Conservation (phyloP, 2,329 filamentous ascomycete species). For the Cordyceps javanica region DNA sequence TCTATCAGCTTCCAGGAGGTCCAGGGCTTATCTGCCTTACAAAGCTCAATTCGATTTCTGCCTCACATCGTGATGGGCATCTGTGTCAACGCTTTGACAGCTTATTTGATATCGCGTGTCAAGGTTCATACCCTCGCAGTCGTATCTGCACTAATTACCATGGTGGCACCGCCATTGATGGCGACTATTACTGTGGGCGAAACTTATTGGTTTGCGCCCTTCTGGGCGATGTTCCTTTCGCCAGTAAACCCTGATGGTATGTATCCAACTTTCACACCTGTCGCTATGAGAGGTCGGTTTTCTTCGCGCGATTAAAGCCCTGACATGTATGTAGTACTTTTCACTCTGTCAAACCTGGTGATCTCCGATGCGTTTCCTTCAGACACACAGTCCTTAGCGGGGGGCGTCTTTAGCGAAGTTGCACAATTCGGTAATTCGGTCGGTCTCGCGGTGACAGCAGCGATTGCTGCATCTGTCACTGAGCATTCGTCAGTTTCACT, state of each 20-base stretch:
- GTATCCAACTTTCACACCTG: not conserved
- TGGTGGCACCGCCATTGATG: constrained; percentile 47
- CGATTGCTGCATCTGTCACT: constrained; percentile 40
- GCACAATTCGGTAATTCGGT: constrained; percentile 51
- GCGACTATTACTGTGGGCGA: constrained; percentile 40
- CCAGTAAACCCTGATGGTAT: constrained; percentile 38
- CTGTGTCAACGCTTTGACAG: constrained; percentile 35
- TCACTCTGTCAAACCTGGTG: constrained; percentile 48
- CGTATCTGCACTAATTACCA: constrained; percentile 36
- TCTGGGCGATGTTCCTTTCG: constrained; percentile 38
- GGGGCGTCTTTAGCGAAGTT: constrained; percentile 54
- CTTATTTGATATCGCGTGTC: constrained; percentile 33
- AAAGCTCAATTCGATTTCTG: constrained; percentile 42
- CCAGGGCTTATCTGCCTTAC: constrained; percentile 36
- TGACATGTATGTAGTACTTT: constrained; percentile 34
- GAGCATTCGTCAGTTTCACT: constrained; percentile 26
- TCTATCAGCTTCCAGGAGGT: constrained; percentile 40
- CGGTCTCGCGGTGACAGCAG: constrained; percentile 44
- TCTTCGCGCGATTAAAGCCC: not conserved
- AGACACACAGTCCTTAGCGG: constrained; percentile 50
- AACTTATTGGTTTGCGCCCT: constrained; percentile 44
- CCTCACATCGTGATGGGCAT: constrained; percentile 40
- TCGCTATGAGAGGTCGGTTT: not conserved
- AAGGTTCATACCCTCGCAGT: constrained; percentile 32
- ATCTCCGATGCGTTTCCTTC: constrained; percentile 49